Percentiles rank a stretch among this genome's conserved stretches.
These are phyloP conservation scores for Dactylonectria estremocensis DNA, from an alignment of 2,329 filamentous ascomycete species.

Conservation along the genomic window DNA sequence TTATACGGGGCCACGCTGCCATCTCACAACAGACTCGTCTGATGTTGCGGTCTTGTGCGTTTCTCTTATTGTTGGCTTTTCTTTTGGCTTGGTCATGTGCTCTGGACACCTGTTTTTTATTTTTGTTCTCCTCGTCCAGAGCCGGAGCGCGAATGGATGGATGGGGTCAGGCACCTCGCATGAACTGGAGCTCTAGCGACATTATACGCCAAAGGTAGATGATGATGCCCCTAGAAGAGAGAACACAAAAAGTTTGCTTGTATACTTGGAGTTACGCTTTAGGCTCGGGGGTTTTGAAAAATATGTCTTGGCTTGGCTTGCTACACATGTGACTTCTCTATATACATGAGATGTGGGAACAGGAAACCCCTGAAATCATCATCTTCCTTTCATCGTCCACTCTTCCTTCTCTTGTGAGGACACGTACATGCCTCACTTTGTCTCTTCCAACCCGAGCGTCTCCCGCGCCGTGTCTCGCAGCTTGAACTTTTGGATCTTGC, in stretches of 20 bases:
- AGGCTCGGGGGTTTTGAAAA: slow-evolving; percentile 4
- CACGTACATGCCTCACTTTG: slow-evolving; percentile 3
- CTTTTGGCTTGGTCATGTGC: background rate
- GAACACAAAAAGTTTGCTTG: slow-evolving; percentile 41
- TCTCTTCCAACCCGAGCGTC: slow-evolving; percentile 43
- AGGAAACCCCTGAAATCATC: background rate
- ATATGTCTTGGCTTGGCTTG: slow-evolving; percentile 10
- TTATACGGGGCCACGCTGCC: slow-evolving; percentile 32
- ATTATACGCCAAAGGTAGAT: slow-evolving; percentile 40
- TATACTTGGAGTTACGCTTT: slow-evolving; percentile 3
- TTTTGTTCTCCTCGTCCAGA: slow-evolving; percentile 19
- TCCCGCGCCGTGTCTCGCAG: slow-evolving; percentile 75
- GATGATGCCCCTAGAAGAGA: slow-evolving; percentile 43
- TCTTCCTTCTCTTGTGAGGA: background rate
- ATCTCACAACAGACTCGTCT: slow-evolving; percentile 29
- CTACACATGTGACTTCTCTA: background rate
- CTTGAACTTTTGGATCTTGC: slow-evolving; percentile 97
- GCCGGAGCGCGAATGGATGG: slow-evolving; percentile 16
- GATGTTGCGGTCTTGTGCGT: slow-evolving; percentile 31
- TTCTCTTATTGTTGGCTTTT: slow-evolving; percentile 26
- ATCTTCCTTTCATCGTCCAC: background rate
- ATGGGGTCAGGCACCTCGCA: slow-evolving; percentile 30
- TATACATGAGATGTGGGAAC: slow-evolving; percentile 9
- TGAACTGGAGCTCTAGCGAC: slow-evolving; percentile 32
- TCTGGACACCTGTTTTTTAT: slow-evolving; percentile 9